Percentiles rank a stretch among this genome's conserved stretches.
Conservation (phyloP, 192 early-diverging fungal species). For the Coemansia sp. region DNA sequence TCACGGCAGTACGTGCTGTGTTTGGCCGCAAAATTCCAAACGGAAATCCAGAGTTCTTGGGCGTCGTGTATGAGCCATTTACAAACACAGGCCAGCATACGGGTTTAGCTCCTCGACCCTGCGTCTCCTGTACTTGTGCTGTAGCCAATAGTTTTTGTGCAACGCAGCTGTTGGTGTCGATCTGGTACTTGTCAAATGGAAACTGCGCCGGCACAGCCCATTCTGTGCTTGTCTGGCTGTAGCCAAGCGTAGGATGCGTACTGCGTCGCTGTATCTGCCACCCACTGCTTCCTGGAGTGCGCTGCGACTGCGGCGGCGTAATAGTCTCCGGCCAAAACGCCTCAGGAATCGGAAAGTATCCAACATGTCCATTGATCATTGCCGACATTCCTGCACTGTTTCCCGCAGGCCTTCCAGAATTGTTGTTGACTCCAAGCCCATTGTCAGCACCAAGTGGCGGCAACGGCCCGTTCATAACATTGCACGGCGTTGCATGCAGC, state of each 20-base stretch:
- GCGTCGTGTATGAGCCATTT: conserved; percentile 59
- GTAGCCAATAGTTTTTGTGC: conserved; percentile 63
- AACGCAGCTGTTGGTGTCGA: conserved; percentile 60
- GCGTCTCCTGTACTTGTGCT: conserved; percentile 41
- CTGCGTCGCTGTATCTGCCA: conserved; percentile 52
- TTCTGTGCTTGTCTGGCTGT: conserved; percentile 55
- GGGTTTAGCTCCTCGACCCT: conserved; percentile 56
- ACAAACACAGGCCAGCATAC: conserved; percentile 61
- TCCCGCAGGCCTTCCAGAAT: conserved; percentile 10
- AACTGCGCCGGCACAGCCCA: conserved; percentile 70
- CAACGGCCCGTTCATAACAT: conserved; percentile 34
- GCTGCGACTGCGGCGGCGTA: conserved; percentile 17
- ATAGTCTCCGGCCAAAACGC: conserved; percentile 65
- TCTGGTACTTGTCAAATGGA: conserved; percentile 73
- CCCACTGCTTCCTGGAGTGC: conserved; percentile 4
- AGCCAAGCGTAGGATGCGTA: conserved; percentile 68
- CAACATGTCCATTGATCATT: conserved; percentile 43
- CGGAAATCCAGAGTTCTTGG: conserved; percentile 61
- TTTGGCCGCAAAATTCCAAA: conserved; percentile 76
- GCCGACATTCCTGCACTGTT: conserved; percentile 44
- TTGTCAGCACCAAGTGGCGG: conserved; percentile 27
- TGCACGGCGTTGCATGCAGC: conserved; percentile 37
- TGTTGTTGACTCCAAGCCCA: background rate
- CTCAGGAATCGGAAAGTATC: conserved; percentile 75
- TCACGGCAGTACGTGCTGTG: conserved; percentile 64